These are phyloP conservation scores for Takakia lepidozioides DNA, from an alignment of 225 moss, liverwort and hornwort genomes.

Conservation along the genomic window DNA sequence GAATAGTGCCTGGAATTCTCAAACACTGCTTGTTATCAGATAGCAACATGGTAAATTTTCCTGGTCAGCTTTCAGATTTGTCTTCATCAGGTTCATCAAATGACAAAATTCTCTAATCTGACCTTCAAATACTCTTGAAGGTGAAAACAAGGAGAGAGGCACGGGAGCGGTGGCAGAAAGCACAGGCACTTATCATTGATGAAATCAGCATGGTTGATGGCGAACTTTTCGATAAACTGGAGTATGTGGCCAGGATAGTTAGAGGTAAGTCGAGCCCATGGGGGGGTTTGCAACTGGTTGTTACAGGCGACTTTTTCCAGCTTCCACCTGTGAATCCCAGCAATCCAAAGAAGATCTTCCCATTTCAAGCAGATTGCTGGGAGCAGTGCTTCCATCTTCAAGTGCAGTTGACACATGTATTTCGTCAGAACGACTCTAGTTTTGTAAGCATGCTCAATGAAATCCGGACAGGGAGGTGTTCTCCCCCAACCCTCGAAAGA, in stretches of 20 bases:
- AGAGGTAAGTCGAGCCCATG: slow-evolving; percentile 45
- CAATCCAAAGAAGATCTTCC: slow-evolving; percentile 78
- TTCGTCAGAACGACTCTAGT: slow-evolving; percentile 70
- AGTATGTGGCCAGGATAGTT: slow-evolving; percentile 55
- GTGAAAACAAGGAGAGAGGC: slow-evolving; percentile 48
- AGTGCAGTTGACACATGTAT: slow-evolving; percentile 70
- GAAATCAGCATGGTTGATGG: slow-evolving; percentile 98
- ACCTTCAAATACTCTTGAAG: no score
- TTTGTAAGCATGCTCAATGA: slow-evolving; percentile 81
- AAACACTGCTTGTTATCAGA: no score
- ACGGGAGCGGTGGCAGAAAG: slow-evolving; percentile 51
- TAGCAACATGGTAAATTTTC: no score
- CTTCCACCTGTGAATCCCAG: slow-evolving; percentile 82
- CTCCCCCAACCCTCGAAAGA: slow-evolving; percentile 34
- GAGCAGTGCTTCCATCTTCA: slow-evolving; percentile 62
- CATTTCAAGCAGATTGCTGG: slow-evolving; percentile 94
- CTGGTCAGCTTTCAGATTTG: no score
- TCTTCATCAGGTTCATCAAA: no score
- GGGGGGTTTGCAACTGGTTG: slow-evolving; percentile 85
- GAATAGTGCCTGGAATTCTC: no score
- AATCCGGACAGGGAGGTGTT: slow-evolving; percentile 73
- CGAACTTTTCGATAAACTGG: slow-evolving; percentile 80
- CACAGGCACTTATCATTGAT: slow-evolving; percentile 71
- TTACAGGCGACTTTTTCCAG: slow-evolving; percentile 95
- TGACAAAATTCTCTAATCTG: no score